phyloP scores from a whole-genome alignment of 1,284 basidiomycete genomes.

The Malassezia slooffiae region DNA sequence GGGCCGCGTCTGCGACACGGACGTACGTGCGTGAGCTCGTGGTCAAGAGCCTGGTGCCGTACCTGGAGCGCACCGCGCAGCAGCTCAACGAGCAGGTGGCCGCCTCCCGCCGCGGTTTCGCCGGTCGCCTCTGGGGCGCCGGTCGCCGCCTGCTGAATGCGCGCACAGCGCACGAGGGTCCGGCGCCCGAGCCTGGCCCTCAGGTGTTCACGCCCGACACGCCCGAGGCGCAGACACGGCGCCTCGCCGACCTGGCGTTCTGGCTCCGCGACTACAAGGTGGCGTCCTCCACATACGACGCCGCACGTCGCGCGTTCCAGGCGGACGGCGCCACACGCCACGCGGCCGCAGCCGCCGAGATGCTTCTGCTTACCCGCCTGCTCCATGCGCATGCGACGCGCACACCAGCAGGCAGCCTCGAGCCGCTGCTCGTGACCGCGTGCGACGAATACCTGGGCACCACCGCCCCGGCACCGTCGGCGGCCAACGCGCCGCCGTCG shows the following conservation, averaged over 20 bases:
- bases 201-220: conserved; percentile 49
- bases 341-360: conserved; percentile 37
- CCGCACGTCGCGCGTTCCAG: conserved; percentile 52
- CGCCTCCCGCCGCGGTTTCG: conserved; percentile 71
- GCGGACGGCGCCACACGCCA: conserved; percentile 35
- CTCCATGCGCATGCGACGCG: conserved; percentile 24
- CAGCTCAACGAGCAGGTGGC: conserved; percentile 88
- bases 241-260: conserved; percentile 92
- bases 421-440: conserved; percentile 9
- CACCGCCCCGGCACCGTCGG: too few species aligned
- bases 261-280: conserved; percentile 80
- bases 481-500: too few species aligned
- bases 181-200: conserved; percentile 20
- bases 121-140: conserved; percentile 59
- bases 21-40: conserved; percentile 80
- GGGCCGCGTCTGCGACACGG: too few species aligned
- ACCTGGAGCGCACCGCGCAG: conserved; percentile 86
- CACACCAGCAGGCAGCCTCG: conserved; percentile 18
- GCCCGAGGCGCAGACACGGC: conserved; percentile 50
- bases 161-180: conserved; percentile 33
- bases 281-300: conserved; percentile 74
- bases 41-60: conserved; percentile 79
- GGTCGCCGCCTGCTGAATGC: conserved; percentile 51
- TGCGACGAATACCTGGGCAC: conserved; percentile 4
- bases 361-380: conserved; percentile 35